A percentile compares a stretch with the other conserved stretches of the same genome.
Conservation (phyloP, 2,329 filamentous ascomycete species). For the Corniculantispora saksenae region DNA sequence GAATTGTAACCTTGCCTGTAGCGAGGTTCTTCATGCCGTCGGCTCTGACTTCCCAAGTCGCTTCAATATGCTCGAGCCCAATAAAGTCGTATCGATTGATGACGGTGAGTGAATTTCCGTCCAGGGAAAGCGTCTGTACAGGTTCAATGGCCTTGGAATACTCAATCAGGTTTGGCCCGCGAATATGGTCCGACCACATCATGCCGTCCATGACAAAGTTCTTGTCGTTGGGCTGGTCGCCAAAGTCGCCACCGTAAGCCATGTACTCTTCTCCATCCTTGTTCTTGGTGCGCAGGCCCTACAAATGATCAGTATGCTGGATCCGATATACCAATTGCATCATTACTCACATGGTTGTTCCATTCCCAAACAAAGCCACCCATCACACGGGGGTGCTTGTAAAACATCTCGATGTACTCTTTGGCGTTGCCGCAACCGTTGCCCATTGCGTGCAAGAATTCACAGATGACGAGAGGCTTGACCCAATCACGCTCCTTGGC, state of each 20-base stretch:
- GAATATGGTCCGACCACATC: conserved; percentile 45
- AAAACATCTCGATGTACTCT: conserved; percentile 68
- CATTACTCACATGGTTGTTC: conserved; percentile 55
- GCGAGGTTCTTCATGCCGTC: conserved; percentile 38
- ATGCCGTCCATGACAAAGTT: conserved; percentile 62
- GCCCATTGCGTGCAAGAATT: conserved; percentile 67
- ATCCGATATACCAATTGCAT: background rate
- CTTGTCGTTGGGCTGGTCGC: conserved; percentile 59
- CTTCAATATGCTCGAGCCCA: conserved; percentile 50
- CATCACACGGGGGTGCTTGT: conserved; percentile 51
- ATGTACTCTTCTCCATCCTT: conserved; percentile 49
- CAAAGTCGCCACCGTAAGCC: conserved; percentile 64
- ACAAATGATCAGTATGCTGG: background rate
- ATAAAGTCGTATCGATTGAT: conserved; percentile 58
- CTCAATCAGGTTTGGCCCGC: conserved; percentile 53
- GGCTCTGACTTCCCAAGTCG: conserved; percentile 43
- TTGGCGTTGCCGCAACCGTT: conserved; percentile 68
- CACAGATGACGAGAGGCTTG: conserved; percentile 60
- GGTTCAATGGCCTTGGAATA: conserved; percentile 62
- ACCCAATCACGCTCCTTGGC: conserved; percentile 44
- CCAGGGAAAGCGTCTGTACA: conserved; percentile 50
- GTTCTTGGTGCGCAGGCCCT: conserved; percentile 46
- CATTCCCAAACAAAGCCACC: conserved; percentile 69
- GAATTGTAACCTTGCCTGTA: conserved; percentile 41
- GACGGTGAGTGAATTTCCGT: conserved; percentile 45